Base-by-base conservation (phyloP, 352 stramenopile genomes). In the Globisporangium polare region DNA sequence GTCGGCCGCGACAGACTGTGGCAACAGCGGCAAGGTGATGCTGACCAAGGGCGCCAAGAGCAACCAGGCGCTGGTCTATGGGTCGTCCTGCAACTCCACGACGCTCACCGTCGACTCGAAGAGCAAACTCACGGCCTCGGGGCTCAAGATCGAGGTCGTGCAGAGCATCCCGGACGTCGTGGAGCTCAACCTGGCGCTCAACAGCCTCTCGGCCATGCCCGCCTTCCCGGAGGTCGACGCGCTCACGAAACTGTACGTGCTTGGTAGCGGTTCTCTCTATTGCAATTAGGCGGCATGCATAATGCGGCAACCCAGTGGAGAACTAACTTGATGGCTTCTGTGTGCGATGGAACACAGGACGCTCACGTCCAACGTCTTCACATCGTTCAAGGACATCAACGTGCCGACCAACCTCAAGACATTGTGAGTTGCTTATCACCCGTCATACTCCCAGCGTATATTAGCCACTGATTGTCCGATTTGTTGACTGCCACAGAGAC, bases 141-240 rank as follows among this genome's bases (percentile, higher is more conserved):
- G 61, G 1, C 51, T 76, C 58, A 68, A 68, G 52, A 88, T 91
- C 64, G 18, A 84, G 62, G 53, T 69, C 46, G 71, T 91, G 12
- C 52, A 72, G 22, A 87, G 77, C 58, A 62, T 72, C 15, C 79
- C 82, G 4, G 58, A 86, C 55, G 62, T 78, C 42, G 66, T 73
- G 37, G 75, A 68, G 50, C 69, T 88, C 69, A 85, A 74, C 50
- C 67, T 86, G 27, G 75, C 75, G 31, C 63, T 78, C n/a, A 86
- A 86, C 63, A 83, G 79, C 54, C 73, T 86, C 33, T 66, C 77
- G 33, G 69, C 72, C 8, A 46, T 84, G 6, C 58, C 58, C 15
- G 58, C 63, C 3, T 47, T 86, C 6, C 43, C 63, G 0, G 62
- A 73, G 33, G 27, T 71, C 17, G 73, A 66, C 10, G 56, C 41